Evolutionary conservation across 305 asterid species (phyloP), one percentile per base, ranked within the genome.

Genomic region (Petunia hybrid): DNA sequence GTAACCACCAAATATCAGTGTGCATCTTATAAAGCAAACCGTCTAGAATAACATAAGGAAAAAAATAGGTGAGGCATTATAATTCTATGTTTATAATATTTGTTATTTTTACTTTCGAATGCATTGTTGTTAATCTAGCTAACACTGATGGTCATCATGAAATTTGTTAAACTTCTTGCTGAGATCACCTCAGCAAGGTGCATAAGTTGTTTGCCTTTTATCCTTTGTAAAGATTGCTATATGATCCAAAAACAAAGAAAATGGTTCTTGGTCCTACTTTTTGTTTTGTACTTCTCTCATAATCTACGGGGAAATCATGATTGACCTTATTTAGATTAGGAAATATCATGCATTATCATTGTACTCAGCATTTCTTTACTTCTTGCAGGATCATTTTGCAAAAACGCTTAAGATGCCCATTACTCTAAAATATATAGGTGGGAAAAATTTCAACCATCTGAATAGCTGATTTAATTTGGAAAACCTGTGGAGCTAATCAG

Each of bases 401-500:
- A 80, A 70, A 77, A 42, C 85, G n/a, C 57, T 46, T 4, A 85
- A 83, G 59, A 83, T 84, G 66, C 62, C 82, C 43, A 64, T 89
- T 35, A 89, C 90, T 14, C 87, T 89, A 45, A 89, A 89, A 83
- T 89, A 89, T 70, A 89, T 89, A 5, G 91, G 91, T 88, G 42
- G 77, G 86, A n/a, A 40, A 57, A 67, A 61, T 76, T 62, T 6
- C 66, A 66, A 48, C 67, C 63, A 53, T 48, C 70, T 65, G 65
- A 66, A 73, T 40, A 7, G 56, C 38, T 78, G 4, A 4, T 3
- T 5, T 31, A 43, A 56, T 57, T 65, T 80, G n/a, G 39, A n/a
- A 46, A 60, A 60, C 45, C 60, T 70, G 46, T 14, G 68, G 60
- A 68, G 76, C 83, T 85, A 53, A 83, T 80, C n/a, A 79, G 55